These are phyloP conservation scores for Cyberlindnera galapagoensis DNA, from an alignment of 805 yeast genomes.

Conservation along the genomic window DNA sequence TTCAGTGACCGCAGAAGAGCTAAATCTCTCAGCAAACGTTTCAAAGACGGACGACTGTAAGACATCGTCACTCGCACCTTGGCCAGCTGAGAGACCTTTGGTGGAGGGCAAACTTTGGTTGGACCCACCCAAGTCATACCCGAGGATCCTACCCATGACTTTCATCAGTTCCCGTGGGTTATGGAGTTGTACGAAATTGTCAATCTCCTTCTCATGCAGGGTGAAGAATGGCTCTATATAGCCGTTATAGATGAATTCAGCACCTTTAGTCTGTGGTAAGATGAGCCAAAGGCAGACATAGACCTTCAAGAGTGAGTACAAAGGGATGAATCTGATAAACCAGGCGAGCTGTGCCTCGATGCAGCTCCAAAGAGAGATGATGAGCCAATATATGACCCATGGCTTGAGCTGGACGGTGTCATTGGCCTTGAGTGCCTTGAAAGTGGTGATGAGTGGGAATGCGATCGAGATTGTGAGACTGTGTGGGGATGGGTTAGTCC, in stretches of 20 bases:
- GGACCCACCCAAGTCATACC: neutral
- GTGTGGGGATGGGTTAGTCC: conserved; percentile 6
- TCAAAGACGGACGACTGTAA: conserved; percentile 3
- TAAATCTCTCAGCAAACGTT: too few relatives aligned
- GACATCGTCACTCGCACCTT: conserved; percentile 6
- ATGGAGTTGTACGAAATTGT: conserved; percentile 12
- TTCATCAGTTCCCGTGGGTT: conserved; percentile 7
- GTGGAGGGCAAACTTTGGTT: neutral
- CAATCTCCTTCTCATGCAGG: conserved; percentile 30
- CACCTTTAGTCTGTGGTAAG: conserved; percentile 42
- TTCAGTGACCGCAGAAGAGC: too few relatives aligned
- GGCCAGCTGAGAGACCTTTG: neutral
- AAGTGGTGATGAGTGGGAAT: conserved; percentile 58
- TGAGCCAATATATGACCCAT: conserved; percentile 64
- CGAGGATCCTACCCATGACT: conserved; percentile 3
- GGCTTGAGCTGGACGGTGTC: conserved; percentile 18
- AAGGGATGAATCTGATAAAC: conserved; percentile 46
- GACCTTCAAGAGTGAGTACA: conserved; percentile 42
- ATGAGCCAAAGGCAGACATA: conserved; percentile 56
- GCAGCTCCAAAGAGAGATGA: conserved; percentile 37
- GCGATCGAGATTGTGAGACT: conserved; percentile 37
- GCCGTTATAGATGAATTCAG: conserved; percentile 32
- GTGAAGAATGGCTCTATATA: conserved; percentile 33
- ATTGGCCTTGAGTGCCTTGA: conserved; percentile 39
- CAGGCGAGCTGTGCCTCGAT: conserved; percentile 37